These are phyloP conservation scores for Yamadazyma philogaea DNA, from an alignment of 805 yeast genomes.

Conservation along the genomic window DNA sequence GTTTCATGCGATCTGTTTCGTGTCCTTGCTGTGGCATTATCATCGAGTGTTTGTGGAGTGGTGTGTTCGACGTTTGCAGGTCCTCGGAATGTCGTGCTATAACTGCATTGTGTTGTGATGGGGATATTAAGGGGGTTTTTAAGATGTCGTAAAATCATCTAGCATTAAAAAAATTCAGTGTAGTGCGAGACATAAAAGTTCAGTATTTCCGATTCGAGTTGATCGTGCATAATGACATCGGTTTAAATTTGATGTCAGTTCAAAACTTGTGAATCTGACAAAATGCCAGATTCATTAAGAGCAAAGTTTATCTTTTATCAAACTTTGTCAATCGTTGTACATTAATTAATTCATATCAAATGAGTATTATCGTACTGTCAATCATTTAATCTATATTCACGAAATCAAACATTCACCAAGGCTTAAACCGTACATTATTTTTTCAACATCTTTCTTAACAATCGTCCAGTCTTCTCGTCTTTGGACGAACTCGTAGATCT, in stretches of 20 bases:
- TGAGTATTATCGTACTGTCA: neutral
- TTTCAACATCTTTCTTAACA: conserved; percentile 79
- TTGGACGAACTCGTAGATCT: conserved; percentile 87
- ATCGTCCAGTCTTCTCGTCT: conserved; percentile 82
- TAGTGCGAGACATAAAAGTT: no score
- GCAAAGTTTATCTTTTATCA: no score
- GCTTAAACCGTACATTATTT: conserved; percentile 90
- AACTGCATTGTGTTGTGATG: neutral
- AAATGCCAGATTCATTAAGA: no score
- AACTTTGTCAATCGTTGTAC: no score
- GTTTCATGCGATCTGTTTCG: neutral
- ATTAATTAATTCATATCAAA: no score
- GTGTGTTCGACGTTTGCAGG: no score
- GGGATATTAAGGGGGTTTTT: neutral
- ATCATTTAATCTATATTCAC: neutral
- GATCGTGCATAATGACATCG: no score
- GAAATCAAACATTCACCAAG: conserved; percentile 66
- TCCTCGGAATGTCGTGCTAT: neutral
- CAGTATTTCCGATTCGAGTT: no score
- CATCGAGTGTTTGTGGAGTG: no score
- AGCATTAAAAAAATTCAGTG: neutral
- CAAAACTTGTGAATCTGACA: no score
- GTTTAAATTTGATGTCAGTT: no score
- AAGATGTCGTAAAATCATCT: neutral
- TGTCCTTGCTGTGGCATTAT: neutral